Conservation (phyloP, 2,329 filamentous ascomycete genomes). For the Cytospora leucostoma region DNA sequence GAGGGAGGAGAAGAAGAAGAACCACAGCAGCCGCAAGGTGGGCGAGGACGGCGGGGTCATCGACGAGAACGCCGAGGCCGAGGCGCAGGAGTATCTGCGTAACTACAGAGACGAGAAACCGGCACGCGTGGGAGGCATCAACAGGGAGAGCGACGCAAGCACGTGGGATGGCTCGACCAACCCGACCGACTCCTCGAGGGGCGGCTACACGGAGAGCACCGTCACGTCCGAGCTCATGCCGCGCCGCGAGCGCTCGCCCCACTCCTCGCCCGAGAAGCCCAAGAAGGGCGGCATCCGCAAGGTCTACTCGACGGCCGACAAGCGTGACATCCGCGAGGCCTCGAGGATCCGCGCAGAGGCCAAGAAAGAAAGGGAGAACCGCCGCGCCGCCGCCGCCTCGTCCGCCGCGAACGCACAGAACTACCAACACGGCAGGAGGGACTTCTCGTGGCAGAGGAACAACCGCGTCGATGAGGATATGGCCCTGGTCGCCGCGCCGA, state of each 20-base stretch:
- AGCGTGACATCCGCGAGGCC: slow-evolving; percentile 52
- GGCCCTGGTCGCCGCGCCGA: slow-evolving; percentile 27
- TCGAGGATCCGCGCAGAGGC: slow-evolving; percentile 61
- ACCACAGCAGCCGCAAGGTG: slow-evolving; percentile 44
- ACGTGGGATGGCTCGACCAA: slow-evolving; percentile 74
- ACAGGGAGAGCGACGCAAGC: slow-evolving; percentile 76
- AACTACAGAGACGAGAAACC: slow-evolving; percentile 85
- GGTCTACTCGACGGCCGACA: slow-evolving; percentile 62
- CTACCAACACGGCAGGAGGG: slow-evolving; percentile 33
- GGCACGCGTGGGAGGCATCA: slow-evolving; percentile 86
- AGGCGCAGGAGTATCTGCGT: slow-evolving; percentile 69
- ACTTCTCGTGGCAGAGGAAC: slow-evolving; percentile 28
- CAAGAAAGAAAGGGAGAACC: slow-evolving; percentile 55
- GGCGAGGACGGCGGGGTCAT: slow-evolving; percentile 63
- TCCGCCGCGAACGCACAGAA: slow-evolving; percentile 41
- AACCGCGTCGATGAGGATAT: slow-evolving; percentile 24
- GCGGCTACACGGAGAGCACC: slow-evolving; percentile 37
- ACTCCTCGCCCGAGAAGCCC: slow-evolving; percentile 53
- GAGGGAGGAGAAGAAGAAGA: slow-evolving; percentile 36
- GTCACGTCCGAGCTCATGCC: slow-evolving; percentile 63
- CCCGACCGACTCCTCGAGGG: slow-evolving; percentile 60
- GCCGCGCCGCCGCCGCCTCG: slow-evolving; percentile 46
- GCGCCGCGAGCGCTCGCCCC: slow-evolving; percentile 59
- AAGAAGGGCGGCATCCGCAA: slow-evolving; percentile 55
- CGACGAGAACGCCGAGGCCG: slow-evolving; percentile 64